Base-by-base conservation (phyloP, 345 rosid species). In the Lumnitzera littorea region DNA sequence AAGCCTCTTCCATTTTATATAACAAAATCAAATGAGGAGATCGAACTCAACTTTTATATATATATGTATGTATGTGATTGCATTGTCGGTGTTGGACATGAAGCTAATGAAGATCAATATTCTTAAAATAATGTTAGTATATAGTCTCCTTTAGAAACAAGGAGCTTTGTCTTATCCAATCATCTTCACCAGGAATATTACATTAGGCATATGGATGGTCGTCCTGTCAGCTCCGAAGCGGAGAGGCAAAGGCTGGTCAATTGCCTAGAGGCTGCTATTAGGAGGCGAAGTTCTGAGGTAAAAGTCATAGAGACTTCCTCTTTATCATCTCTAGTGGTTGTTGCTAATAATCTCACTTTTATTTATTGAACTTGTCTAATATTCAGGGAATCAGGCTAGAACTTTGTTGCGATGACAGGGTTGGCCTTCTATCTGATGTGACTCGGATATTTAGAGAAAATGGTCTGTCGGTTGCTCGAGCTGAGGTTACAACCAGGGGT, bases 191-290 rank as follows among this genome's bases (percentile, higher is more conserved):
- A 91, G 99, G 99, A 95, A 56, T 95, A 88, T 66, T 95, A 80
- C 70, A 91, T 95, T 57, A 81, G 96, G 71, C 99, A 91, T 64
- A 46, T 69, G 74, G 96, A 95, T 72, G 97, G 96, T 41, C 74
- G 84, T 27, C 95, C 97, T n/a, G 64, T 91, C 62, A 88, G 86
- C 70, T 91, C 99, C 1, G 96, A 95, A 67, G 92, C 91, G 0
- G 99, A 95, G 87, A 84, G 95, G 73, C 92, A 84, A 54, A 80
- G 97, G 50, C 87, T 95, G n/a, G 80, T 91, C 51, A 61, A 84
- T 62, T 95, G 97, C 80, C 78, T 95, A 75, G 95, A 85, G 71
- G 99, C 99, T 63, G 99, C 99, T 2, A 85, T 95, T 61, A 85
- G 80, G 66, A 79, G 97, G 54, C 77, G 99, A 66, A 74, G 73